phyloP scores from a whole-genome alignment of 2,329 filamentous ascomycete species.

The Trichoderma atroviride region DNA sequence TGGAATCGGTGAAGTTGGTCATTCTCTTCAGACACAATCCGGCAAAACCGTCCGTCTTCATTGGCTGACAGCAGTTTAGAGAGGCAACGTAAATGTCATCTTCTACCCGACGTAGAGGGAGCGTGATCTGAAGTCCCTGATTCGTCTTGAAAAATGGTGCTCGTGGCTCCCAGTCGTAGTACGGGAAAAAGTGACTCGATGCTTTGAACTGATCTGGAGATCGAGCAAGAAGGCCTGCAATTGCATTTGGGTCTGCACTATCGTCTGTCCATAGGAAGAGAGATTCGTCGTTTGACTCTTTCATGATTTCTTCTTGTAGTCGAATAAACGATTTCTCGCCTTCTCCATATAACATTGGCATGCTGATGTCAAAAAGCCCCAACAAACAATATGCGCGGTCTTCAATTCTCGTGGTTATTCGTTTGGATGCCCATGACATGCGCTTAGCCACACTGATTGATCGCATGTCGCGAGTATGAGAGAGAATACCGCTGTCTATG shows the following conservation, averaged over 20 bases:
- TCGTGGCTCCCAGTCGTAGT: not conserved
- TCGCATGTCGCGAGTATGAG: not conserved
- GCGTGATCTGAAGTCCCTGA: not conserved
- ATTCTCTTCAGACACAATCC: not conserved
- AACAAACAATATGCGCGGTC: constrained; percentile 35
- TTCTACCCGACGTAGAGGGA: not conserved
- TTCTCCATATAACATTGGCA: constrained; percentile 36
- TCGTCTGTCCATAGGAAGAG: constrained; percentile 32
- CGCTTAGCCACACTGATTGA: constrained; percentile 28
- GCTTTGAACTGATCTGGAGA: not conserved
- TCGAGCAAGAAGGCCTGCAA: not conserved
- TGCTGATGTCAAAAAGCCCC: constrained; percentile 34
- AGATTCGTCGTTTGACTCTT: constrained; percentile 30
- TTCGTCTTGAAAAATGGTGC: not conserved
- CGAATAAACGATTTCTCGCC: constrained; percentile 32
- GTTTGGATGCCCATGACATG: constrained; percentile 33
- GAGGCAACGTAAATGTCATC: not conserved
- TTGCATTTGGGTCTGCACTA: not conserved
- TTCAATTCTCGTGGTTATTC: constrained; percentile 32
- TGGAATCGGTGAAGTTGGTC: not conserved
- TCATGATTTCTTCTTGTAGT: constrained; percentile 34
- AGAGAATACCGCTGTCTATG: constrained; percentile 12
- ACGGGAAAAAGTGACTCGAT: not conserved
- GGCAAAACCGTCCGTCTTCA: not conserved
- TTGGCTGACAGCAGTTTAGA: not conserved